A percentile compares a stretch with the other conserved stretches of the same genome.
These are phyloP conservation scores for Massospora cicadina DNA, from an alignment of 371 early-diverging fungal genomes.

Conservation along the genomic window DNA sequence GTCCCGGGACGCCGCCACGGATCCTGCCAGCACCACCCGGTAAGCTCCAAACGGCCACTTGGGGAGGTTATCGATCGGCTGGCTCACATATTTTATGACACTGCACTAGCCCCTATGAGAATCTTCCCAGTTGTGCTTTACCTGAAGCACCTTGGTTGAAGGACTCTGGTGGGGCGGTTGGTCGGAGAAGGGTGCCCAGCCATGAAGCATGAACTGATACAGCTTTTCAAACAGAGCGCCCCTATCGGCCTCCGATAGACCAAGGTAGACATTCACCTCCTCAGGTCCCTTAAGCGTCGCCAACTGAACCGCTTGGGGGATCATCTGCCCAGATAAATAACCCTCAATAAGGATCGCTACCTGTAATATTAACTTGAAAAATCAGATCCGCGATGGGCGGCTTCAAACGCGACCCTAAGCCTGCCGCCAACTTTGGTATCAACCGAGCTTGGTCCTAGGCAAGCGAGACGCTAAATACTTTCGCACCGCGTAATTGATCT, in stretches of 20 bases:
- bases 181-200: not conserved
- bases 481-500: not conserved
- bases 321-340: not conserved
- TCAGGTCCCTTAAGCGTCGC: not conserved
- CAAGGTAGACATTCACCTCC: not conserved
- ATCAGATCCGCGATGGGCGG: not conserved
- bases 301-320: not conserved
- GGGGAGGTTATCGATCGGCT: not conserved
- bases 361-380: not conserved
- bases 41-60: slow-evolving; percentile 5
- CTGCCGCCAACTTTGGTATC: not conserved
- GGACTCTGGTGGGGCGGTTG: not conserved
- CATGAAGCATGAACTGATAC: not conserved
- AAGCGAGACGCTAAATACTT: not conserved
- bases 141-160: not conserved
- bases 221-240: not conserved
- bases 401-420: not conserved
- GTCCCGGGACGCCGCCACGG: not conserved
- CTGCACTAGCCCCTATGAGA: not conserved
- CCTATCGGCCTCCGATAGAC: not conserved
- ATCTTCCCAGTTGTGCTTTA: not conserved
- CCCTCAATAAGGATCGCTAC: not conserved
- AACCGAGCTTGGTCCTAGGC: slow-evolving; percentile 2
- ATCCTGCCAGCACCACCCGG: not conserved
- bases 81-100: not conserved